Conservation (phyloP, 257 asterid genomes). For the Gynochthodes officinalis region DNA sequence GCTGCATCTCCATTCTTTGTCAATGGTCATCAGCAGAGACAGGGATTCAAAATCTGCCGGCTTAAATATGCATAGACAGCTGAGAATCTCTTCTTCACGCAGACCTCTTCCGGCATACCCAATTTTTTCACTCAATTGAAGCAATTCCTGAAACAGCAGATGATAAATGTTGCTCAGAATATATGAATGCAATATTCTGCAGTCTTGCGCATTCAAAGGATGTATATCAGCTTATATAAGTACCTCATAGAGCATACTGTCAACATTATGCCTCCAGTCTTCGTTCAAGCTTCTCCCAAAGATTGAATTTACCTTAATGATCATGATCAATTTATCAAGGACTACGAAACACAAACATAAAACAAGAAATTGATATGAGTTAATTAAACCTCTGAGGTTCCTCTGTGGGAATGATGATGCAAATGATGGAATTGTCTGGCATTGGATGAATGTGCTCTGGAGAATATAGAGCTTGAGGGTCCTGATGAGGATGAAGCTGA, state of each 20-base stretch:
- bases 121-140: constrained; percentile 51
- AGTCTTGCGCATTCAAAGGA: too few relatives aligned
- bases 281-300: constrained; percentile 25
- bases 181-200: neutral
- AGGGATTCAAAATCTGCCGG: constrained; percentile 14
- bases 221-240: too few relatives aligned
- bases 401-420: constrained; percentile 29
- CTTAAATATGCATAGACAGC: constrained; percentile 35
- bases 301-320: constrained; percentile 32
- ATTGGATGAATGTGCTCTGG: constrained; percentile 12
- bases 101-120: constrained; percentile 56
- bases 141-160: constrained; percentile 42
- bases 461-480: constrained; percentile 2
- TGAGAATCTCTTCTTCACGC: constrained; percentile 43
- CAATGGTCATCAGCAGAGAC: constrained; percentile 12
- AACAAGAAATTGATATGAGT: constrained; percentile 9
- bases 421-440: constrained; percentile 9
- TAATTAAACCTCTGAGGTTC: constrained; percentile 33
- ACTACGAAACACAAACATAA: neutral
- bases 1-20: constrained; percentile 52
- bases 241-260: constrained; percentile 59
- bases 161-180: neutral
- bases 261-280: constrained; percentile 56
- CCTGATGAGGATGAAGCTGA: constrained; percentile 17
- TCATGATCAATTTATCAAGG: constrained; percentile 20